These are phyloP conservation scores for Aspergillus awamori DNA, from an alignment of 2,329 filamentous ascomycete species.

Conservation along the genomic window DNA sequence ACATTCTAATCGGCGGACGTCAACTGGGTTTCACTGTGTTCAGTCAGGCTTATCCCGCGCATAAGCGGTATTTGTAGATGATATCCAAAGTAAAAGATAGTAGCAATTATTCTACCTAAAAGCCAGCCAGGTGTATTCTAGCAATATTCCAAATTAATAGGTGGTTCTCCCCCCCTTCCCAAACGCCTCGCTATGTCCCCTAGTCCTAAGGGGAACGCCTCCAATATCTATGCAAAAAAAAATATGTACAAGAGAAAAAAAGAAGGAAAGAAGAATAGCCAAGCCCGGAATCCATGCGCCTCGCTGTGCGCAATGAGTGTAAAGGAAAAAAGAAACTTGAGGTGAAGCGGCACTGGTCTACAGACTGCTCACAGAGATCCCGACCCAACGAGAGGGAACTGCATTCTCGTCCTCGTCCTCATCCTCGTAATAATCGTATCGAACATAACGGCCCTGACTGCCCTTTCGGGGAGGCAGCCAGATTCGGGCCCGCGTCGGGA, in stretches of 20 bases:
- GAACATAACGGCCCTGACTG: constrained; percentile 17
- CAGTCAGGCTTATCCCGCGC: too few species aligned
- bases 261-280: not conserved
- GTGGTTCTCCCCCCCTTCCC: not conserved
- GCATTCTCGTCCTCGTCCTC: constrained; percentile 25
- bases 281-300: constrained; percentile 11
- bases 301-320: constrained; percentile 10
- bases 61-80: too few species aligned
- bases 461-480: constrained; percentile 61
- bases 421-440: constrained; percentile 20
- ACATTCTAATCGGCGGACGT: too few species aligned
- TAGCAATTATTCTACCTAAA: not conserved
- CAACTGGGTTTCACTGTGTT: not conserved
- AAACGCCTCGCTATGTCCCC: constrained; percentile 14
- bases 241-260: constrained; percentile 6
- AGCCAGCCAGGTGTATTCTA: not conserved
- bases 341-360: constrained; percentile 1
- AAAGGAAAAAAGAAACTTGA: constrained; percentile 1
- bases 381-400: constrained; percentile 35
- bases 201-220: constrained; percentile 1
- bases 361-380: constrained; percentile 26
- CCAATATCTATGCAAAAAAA: not conserved
- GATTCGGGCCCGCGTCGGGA: constrained; percentile 58
- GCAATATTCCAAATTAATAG: not conserved
- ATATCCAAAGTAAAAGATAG: too few species aligned